Base-by-base conservation (phyloP, 805 yeast species). In the Schwanniomyces vanrijiae region DNA sequence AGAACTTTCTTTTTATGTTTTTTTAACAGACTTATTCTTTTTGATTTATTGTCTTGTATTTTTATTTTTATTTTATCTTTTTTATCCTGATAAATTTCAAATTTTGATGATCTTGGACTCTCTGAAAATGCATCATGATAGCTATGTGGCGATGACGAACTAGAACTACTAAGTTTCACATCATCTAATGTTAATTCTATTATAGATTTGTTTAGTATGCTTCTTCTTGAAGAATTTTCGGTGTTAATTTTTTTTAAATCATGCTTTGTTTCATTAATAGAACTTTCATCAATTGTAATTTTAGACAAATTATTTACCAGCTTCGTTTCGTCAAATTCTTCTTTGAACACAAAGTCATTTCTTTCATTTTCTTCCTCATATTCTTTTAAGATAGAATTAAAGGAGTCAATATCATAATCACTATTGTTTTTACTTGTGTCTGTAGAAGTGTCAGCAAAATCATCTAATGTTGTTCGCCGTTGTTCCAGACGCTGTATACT, bases 361-460 rank as follows among this genome's bases (percentile, higher is more conserved):
- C 14, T 26, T 18, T 42, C 21, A 37, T 47, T 29, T 24, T 47
- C 56, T 10, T 28, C 35, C 25, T 33, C 47, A 42, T 68, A 66
- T 31, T 65, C 72, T 22, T 64, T 58, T 5, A 69, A 55, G 7
- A 69, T 56, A 14, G 67, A 61, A 42, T 66, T 63, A 8, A 68
- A 58, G 24, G 69, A 64, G 18, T 63, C 69, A 3, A 65, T 56
- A 26, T 59, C 64, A 4, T 53, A 54, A 19, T 44, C 44, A 26
- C 22, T 16, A 18, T 33, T 21, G 18, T 26, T 14, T 33, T 52
- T 56, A 16, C 44, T 39, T 14, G 31, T 42, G n/a, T 54, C 50
- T 1, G 62, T 54, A 1, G 64, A 54, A n/a, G 75, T 63, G 51
- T 72, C 77, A 14, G 76, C 76, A 53, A 72, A 69, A 38, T 71